Evolutionary conservation across 106 monocot species (phyloP).

Genomic region (Alisma plantagoaquatica): DNA sequence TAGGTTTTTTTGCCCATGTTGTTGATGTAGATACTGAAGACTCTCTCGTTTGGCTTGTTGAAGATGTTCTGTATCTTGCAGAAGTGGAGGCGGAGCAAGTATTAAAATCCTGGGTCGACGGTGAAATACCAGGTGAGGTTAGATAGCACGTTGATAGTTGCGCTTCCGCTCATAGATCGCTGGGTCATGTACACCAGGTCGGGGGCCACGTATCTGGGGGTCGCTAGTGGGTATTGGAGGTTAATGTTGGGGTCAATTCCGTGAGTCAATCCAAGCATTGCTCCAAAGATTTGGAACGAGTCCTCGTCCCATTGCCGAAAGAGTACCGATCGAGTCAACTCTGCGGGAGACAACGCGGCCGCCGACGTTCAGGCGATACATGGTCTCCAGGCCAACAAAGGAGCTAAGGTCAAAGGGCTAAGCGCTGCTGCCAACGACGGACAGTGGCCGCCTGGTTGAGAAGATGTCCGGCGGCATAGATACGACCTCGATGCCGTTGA

Average conservation of each 20-base stretch:
- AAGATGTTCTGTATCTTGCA: slow-evolving; percentile 60
- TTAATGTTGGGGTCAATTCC: slow-evolving; percentile 39
- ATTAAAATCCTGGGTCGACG: slow-evolving; percentile 56
- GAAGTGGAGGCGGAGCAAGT: slow-evolving; percentile 70
- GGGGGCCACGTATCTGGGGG: slow-evolving; percentile 45
- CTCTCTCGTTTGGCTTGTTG: slow-evolving; percentile 33
- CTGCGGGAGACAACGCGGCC: slow-evolving; percentile 36
- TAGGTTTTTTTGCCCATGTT: no score
- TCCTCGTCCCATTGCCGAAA: slow-evolving; percentile 59
- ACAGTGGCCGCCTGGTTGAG: not conserved
- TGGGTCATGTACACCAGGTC: slow-evolving; percentile 46
- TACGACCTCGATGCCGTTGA: slow-evolving; percentile 80
- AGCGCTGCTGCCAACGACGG: slow-evolving; percentile 3
- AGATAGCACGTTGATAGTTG: slow-evolving; percentile 36
- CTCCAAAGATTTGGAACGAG: slow-evolving; percentile 36
- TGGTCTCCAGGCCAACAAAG: slow-evolving; percentile 32
- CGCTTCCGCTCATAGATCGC: slow-evolving; percentile 55
- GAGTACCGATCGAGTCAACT: slow-evolving; percentile 30
- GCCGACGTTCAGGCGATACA: slow-evolving; percentile 72
- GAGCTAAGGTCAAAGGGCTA: slow-evolving; percentile 21
- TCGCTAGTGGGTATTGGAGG: slow-evolving; percentile 18
- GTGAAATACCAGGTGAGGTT: slow-evolving; percentile 70
- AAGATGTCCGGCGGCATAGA: slow-evolving; percentile 46
- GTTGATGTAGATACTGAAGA: slow-evolving; percentile 40
- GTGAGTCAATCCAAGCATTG: slow-evolving; percentile 41